Conservation (phyloP, 2,329 filamentous ascomycete species). For the Tetracladium maxilliforme region DNA sequence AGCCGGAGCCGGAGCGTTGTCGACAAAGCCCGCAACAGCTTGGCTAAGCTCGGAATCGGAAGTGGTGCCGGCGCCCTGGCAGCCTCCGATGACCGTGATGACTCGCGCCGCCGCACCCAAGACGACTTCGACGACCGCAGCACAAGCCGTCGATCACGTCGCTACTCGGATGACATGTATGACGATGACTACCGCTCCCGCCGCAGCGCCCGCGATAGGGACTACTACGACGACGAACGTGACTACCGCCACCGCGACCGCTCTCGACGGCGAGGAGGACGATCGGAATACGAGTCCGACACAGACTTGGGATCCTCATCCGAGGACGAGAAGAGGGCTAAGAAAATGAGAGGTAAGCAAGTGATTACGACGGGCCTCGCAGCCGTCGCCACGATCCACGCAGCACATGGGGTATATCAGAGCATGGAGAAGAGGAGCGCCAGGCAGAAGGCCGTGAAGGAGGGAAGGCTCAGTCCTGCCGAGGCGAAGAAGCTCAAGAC, state of each 20-base stretch:
- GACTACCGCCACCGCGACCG: too few relatives aligned
- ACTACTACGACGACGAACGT: too few relatives aligned
- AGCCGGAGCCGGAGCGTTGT: constrained; percentile 53
- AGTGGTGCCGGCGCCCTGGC: constrained; percentile 25
- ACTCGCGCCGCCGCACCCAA: constrained; percentile 10
- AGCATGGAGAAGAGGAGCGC: constrained; percentile 49
- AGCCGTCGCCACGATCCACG: constrained; percentile 55
- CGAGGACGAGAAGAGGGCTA: constrained; percentile 46
- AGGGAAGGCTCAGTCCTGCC: constrained; percentile 47
- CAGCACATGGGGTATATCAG: constrained; percentile 48
- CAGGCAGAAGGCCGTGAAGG: constrained; percentile 39
- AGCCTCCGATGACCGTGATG: too few relatives aligned
- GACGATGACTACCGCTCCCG: constrained; percentile 24
- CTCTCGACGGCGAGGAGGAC: too few relatives aligned
- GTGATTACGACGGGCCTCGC: constrained; percentile 50
- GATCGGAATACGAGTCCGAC: constrained; percentile 26
- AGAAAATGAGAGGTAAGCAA: constrained; percentile 53
- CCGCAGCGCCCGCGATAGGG: constrained; percentile 17
- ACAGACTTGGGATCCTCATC: constrained; percentile 39
- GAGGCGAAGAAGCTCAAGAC: constrained; percentile 47
- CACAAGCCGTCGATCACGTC: constrained; percentile 13
- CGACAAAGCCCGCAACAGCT: constrained; percentile 42
- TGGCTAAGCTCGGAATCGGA: constrained; percentile 47
- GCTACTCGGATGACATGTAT: constrained; percentile 28
- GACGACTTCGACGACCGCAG: constrained; percentile 21